phyloP scores from a whole-genome alignment of 1,284 basidiomycete genomes.

The Pulchroboletus neoregius region DNA sequence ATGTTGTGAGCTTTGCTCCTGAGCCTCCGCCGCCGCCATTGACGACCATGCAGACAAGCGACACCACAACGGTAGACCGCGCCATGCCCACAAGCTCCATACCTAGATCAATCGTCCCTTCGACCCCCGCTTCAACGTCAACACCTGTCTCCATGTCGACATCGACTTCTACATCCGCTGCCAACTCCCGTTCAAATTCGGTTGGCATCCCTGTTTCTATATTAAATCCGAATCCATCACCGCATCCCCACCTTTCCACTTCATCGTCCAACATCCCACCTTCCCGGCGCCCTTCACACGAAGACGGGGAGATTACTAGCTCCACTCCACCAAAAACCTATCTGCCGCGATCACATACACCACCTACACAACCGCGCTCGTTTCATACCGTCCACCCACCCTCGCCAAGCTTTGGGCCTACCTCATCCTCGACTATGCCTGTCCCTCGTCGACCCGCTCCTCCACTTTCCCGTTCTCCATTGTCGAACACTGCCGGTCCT shows the following conservation, averaged over 20 bases:
- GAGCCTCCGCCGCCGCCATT: constrained; percentile 36
- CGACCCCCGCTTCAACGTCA: constrained; percentile 7
- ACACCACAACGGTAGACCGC: constrained; percentile 12
- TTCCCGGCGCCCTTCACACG: constrained; percentile 37
- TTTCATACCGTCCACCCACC: constrained; percentile 33
- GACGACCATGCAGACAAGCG: constrained; percentile 20
- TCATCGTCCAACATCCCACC: constrained; percentile 14
- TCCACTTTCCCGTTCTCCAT: constrained; percentile 25
- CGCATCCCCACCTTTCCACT: background rate
- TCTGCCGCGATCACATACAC: constrained; percentile 38
- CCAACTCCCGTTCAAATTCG: constrained; percentile 32
- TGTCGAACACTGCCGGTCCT: constrained; percentile 27
- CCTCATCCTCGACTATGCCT: constrained; percentile 22
- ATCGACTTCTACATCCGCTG: constrained; percentile 24
- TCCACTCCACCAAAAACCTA: constrained; percentile 35
- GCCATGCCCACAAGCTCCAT: background rate
- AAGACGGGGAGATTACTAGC: constrained; percentile 54
- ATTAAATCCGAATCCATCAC: constrained; percentile 1
- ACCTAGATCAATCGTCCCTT: background rate
- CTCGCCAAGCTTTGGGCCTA: constrained; percentile 26
- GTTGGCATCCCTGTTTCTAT: constrained; percentile 14
- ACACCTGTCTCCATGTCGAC: constrained; percentile 21
- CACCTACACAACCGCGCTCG: constrained; percentile 47
- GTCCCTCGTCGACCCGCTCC: constrained; percentile 29
- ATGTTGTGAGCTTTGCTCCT: constrained; percentile 30